Base-by-base conservation (phyloP, 176 grass and related monocot species). In the Tillandsia fasciculata region DNA sequence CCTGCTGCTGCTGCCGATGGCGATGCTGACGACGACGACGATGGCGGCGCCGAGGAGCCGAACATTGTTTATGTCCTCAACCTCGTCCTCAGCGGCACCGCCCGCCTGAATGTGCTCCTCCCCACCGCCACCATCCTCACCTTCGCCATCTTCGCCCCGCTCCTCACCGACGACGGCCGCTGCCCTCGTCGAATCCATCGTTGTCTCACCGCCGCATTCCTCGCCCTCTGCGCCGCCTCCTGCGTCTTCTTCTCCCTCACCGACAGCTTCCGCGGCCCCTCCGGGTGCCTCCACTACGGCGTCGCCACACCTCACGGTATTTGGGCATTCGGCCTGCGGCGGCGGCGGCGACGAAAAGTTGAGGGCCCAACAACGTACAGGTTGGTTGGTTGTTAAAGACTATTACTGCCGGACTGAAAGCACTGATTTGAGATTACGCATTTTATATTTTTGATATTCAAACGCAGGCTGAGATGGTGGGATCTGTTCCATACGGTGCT, bases 221-320 rank as follows among this genome's bases (percentile, higher is more conserved):
- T 92, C 64, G 76, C 48, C 15, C 66, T 88, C 15, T 96, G 83
- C 49, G 73, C 83, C 74, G 73, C 77, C 33, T 96, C 88, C 7
- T 96, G 92, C 51, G 48, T 96, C 81, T 96, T 96, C 88, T 96
- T 96, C 86, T 83, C 83, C 53, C 79, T 96, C 77, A 96, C 88
- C 49, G 92, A 89, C 78, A 92, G 92, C 83, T 96, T 89, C 84
- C 86, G 88, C 52, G 87, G 77, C 1, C 8, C 76, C 48, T 80
- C 88, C 1, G 88, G 86, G 20, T 52, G 78, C 12, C 88, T 85
- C 67, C 75, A 81, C 57, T 96, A 96, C 49, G 86, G 92, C 54
- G 69, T 96, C 23, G 88, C 92, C 56, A 91, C 85, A 15, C 66
- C 22, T 1, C 11, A 50, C 0, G 86, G 88, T 58, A 96, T 96